Evolutionary conservation across 169 alveolate genomes (phyloP).

Genomic region (Theileria parva): DNA sequence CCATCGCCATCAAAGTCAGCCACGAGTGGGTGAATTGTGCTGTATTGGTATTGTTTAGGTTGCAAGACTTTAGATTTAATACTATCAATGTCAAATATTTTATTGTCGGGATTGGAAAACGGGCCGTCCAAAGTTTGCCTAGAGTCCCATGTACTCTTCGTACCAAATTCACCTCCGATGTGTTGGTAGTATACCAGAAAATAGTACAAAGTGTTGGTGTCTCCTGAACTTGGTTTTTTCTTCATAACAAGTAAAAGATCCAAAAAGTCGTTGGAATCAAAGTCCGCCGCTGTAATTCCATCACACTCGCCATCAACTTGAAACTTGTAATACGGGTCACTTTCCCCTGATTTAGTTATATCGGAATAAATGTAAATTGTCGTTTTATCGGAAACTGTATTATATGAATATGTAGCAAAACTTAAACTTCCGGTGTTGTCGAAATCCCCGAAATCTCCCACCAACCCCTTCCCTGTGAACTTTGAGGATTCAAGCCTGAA

Average conservation of each 20-base stretch:
- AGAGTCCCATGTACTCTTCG: constrained; percentile 42
- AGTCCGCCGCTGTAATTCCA: constrained; percentile 67
- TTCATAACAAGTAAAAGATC: constrained; percentile 67
- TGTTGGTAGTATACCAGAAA: constrained; percentile 32
- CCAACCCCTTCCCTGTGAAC: constrained; percentile 26
- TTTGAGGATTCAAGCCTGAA: constrained; percentile 9
- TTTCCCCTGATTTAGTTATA: neutral
- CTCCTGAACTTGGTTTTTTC: constrained; percentile 7
- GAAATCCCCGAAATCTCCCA: constrained; percentile 63
- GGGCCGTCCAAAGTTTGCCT: constrained; percentile 13
- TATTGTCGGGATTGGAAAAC: constrained; percentile 46
- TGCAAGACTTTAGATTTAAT: constrained; percentile 7
- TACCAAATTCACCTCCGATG: neutral
- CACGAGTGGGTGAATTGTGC: constrained; percentile 76
- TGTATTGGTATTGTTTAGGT: constrained; percentile 36
- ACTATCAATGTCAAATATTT: constrained; percentile 44
- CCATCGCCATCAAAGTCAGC: constrained; percentile 85
- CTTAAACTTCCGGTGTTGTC: constrained; percentile 44
- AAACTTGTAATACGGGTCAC: constrained; percentile 22
- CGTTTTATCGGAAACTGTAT: neutral
- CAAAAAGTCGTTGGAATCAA: constrained; percentile 66
- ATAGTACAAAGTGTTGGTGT: neutral
- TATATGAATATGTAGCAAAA: constrained; percentile 18
- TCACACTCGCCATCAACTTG: constrained; percentile 58
- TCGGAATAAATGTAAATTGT: constrained; percentile 24